Evolutionary conservation across 1,284 basidiomycete genomes (phyloP).

Genomic region (Trichosporon sp.): DNA sequence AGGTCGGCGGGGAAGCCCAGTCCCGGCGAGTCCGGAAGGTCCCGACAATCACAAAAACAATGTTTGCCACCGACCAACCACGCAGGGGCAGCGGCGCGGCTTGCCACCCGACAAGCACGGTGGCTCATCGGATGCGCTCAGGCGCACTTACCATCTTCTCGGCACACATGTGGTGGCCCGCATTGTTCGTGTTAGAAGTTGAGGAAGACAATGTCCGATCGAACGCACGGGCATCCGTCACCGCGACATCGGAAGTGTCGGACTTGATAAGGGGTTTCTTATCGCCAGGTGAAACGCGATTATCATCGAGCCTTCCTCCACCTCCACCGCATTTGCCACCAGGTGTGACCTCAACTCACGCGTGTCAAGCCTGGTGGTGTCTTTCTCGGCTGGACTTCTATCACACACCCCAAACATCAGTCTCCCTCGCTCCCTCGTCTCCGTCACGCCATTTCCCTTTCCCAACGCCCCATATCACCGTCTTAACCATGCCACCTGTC

Average conservation of each 20-base stretch:
- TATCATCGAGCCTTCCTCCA: too few species aligned
- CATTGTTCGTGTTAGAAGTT: neutral
- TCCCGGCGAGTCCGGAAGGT: neutral
- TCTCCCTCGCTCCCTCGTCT: too few species aligned
- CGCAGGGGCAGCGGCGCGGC: neutral
- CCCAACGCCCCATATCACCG: too few species aligned
- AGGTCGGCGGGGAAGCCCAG: neutral
- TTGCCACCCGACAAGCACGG: neutral
- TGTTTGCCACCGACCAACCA: neutral
- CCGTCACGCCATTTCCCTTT: too few species aligned
- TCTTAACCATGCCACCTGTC: too few species aligned
- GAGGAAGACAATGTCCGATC: neutral
- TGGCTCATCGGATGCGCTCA: neutral
- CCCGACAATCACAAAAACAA: neutral
- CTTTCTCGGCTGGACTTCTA: too few species aligned
- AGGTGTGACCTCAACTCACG: too few species aligned
- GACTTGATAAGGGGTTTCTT: neutral
- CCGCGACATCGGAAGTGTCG: too few species aligned
- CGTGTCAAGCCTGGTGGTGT: too few species aligned
- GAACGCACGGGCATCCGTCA: neutral
- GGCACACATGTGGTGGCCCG: neutral
- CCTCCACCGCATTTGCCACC: too few species aligned
- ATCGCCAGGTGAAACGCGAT: neutral
- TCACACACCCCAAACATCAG: too few species aligned
- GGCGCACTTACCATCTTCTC: neutral